Evolutionary conservation across 345 rosid species (phyloP).

Genomic region (Eucalyptus marginata): DNA sequence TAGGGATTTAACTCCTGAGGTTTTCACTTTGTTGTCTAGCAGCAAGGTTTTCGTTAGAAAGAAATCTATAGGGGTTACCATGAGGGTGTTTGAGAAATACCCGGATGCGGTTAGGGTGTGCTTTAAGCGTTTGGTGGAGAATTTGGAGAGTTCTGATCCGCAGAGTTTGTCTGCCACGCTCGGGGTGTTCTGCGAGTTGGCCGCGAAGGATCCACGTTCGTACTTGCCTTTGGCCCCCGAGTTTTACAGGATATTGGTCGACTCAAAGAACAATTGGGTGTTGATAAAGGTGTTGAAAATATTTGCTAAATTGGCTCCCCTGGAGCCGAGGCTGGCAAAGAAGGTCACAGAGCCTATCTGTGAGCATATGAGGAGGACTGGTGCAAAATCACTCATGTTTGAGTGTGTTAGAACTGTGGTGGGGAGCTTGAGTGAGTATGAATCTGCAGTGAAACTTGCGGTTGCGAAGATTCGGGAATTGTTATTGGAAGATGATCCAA

Average conservation of each 20-base stretch:
- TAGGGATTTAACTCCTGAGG: slow-evolving; percentile 78
- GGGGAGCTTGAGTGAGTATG: slow-evolving; percentile 76
- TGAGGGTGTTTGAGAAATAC: slow-evolving; percentile 72
- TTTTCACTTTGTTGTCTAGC: slow-evolving; percentile 62
- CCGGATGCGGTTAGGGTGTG: slow-evolving; percentile 89
- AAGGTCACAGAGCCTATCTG: slow-evolving; percentile 77
- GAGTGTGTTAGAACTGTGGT: slow-evolving; percentile 83
- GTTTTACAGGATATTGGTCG: slow-evolving; percentile 69
- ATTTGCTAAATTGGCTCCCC: slow-evolving; percentile 56
- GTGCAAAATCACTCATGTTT: slow-evolving; percentile 74
- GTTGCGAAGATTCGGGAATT: slow-evolving; percentile 53
- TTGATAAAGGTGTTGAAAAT: slow-evolving; percentile 82
- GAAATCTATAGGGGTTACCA: slow-evolving; percentile 64
- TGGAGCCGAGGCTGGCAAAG: slow-evolving; percentile 83
- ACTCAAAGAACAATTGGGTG: slow-evolving; percentile 90
- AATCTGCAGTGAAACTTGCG: slow-evolving; percentile 74
- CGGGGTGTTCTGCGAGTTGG: slow-evolving; percentile 81
- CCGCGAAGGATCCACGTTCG: slow-evolving; percentile 54
- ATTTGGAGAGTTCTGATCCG: slow-evolving; percentile 66
- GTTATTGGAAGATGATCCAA: slow-evolving; percentile 77
- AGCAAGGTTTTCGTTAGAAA: slow-evolving; percentile 59
- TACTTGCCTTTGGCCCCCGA: slow-evolving; percentile 87
- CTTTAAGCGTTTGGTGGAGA: slow-evolving; percentile 86
- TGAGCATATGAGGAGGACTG: slow-evolving; percentile 77
- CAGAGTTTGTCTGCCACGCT: slow-evolving; percentile 52